Base-by-base conservation (phyloP, 495 filamentous ascomycete genomes). In the Aspergillus cavernicola region DNA sequence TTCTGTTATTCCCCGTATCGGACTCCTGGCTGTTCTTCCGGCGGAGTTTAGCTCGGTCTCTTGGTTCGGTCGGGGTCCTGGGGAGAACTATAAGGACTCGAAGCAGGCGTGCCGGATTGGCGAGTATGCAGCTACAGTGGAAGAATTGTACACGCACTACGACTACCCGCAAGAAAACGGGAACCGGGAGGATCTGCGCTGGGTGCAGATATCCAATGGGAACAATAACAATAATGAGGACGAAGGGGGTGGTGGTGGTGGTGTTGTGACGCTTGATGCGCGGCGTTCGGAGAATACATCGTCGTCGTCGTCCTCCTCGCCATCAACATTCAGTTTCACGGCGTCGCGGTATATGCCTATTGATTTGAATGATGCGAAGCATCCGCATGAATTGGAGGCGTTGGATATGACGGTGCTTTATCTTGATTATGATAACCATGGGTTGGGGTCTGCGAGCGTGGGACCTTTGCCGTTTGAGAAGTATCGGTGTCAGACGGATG, bases 361-460 rank as follows among this genome's bases (percentile, higher is more conserved):
- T 26, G 82, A 84, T 45, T 48, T 88, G 19, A 82, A 86, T 15
- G 68, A 71, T 44, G 70, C 70, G 10, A 69, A 62, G 53, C 84
- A 87, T 57, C 81, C 82, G 18, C 74, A 77, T 56, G 82, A 88
- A 62, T 55, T 88, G 55, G 66, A 60, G 24, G 74, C 68, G 56
- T 19, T 65, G 43, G 69, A 79, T 13, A 77, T 81, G 56, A 80
- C 81, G 18, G 72, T 85, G 39, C 43, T 87, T 47, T 73, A 80
- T 42, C 63, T 86, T 10, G 83, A 86, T 49, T 61, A 64, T 54
- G 83, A 82, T 0, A 86, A 90, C 69, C 81, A 87, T 69, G 83
- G 85, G 0, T 5, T 53, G 5, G 51, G 51, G 9, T 35, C 29
- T 4, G 44, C 44, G 44, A 47, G 10, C 24, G 44, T 47, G 15